phyloP scores from a whole-genome alignment of 257 asterid species.

The Leptodermis oblonga region DNA sequence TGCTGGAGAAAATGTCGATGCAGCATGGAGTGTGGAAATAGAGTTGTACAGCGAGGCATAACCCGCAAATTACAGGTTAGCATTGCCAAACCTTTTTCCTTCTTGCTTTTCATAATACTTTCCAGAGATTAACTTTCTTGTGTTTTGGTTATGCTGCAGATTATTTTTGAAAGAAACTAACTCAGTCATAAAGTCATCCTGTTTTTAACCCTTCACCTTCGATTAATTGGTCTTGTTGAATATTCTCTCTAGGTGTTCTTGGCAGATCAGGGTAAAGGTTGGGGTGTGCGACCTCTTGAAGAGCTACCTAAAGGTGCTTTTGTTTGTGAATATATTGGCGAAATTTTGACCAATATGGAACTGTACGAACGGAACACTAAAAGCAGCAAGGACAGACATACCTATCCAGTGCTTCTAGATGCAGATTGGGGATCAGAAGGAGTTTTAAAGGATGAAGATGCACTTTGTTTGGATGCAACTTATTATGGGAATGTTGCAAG shows the following conservation, averaged over 20 bases:
- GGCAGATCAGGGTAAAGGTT: slow-evolving; percentile 60
- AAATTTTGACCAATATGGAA: slow-evolving; percentile 40
- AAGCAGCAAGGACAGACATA: slow-evolving; percentile 26
- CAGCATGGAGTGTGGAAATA: slow-evolving; percentile 63
- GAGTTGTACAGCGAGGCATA: slow-evolving; percentile 79
- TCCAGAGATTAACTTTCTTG: neutral
- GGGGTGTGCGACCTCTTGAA: slow-evolving; percentile 82
- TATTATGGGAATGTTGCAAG: slow-evolving; percentile 42
- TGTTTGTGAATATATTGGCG: slow-evolving; percentile 55
- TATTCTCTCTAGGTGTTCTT: slow-evolving; percentile 45
- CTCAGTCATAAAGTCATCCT: neutral
- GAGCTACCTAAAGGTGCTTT: slow-evolving; percentile 67
- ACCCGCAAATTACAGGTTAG: slow-evolving; percentile 66
- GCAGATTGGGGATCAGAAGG: slow-evolving; percentile 48
- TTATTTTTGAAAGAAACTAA: neutral
- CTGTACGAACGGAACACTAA: slow-evolving; percentile 30
- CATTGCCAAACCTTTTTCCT: neutral
- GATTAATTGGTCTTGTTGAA: neutral
- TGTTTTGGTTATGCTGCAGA: neutral
- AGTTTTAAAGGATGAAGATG: slow-evolving; percentile 41
- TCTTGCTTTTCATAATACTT: neutral
- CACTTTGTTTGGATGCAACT: slow-evolving; percentile 50
- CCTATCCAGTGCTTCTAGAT: slow-evolving; percentile 48
- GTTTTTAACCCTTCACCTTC: neutral
- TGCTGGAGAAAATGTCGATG: slow-evolving; percentile 93